Evolutionary conservation across 2,329 filamentous ascomycete genomes (phyloP).

Genomic region (Tolypocladium tundrense): DNA sequence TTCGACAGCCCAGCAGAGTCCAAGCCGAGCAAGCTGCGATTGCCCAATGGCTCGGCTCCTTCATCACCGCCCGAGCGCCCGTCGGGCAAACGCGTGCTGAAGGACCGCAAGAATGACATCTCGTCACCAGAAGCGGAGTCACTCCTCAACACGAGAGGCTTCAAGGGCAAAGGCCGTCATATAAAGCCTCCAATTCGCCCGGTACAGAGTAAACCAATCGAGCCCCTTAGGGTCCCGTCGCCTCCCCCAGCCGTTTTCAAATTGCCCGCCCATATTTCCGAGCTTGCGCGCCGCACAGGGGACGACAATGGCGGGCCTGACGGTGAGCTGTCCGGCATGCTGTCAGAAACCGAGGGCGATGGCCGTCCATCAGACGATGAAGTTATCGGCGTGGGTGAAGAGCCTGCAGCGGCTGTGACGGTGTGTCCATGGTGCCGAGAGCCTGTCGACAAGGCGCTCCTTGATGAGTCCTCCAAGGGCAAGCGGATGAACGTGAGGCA

Average conservation of each 20-base stretch:
- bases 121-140: neutral
- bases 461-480: constrained; percentile 41
- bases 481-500: constrained; percentile 42
- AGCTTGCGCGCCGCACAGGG: constrained; percentile 1
- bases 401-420: constrained; percentile 10
- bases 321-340: neutral
- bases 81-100: constrained; percentile 1
- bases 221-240: constrained; percentile 3
- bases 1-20: constrained; percentile 3
- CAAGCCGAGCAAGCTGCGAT: neutral
- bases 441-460: constrained; percentile 41
- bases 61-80: neutral
- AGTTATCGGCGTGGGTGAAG: constrained; percentile 2
- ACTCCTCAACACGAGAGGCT: neutral
- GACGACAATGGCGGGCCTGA: neutral
- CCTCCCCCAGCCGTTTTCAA: constrained; percentile 11
- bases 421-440: constrained; percentile 60
- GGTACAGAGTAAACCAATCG: neutral
- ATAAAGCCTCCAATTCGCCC: neutral
- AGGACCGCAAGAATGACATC: neutral
- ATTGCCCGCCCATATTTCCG: constrained; percentile 8
- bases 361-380: neutral
- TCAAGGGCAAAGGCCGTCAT: neutral
- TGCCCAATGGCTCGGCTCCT: neutral
- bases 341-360: constrained; percentile 2